Base-by-base conservation (phyloP, 2,329 filamentous ascomycete species). In the Lecanoromycetidae sp. region DNA sequence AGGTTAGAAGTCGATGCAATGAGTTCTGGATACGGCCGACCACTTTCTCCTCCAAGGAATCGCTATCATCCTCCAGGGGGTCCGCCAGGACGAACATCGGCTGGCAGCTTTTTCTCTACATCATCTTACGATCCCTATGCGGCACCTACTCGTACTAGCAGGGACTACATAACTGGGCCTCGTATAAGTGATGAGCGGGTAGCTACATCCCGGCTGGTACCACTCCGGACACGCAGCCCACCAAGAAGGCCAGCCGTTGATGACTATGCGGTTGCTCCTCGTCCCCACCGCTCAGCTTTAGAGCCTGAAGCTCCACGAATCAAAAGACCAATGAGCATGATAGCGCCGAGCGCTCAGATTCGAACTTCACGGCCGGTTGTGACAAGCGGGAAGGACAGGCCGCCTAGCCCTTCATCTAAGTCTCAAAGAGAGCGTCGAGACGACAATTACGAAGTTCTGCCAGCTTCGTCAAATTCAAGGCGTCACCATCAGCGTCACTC, bases 51-150 rank as follows among this genome's bases (percentile, higher is more conserved):
- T 12, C 56, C 56, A 3, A 54, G 57, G 57, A 48, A 51, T 61
- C 51, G 54, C 58, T 46, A 46, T 40, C 64, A 66, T 39, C 63
- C 64, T 23, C 22, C 38, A 22, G 25, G 22, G 20, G 41, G 36
- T 36, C 43, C 43, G 25, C 44, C 44, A 4, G 37, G 36, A 17
- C 62, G 64, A 33, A 60, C 64, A 25, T 68, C 66, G 15, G 67
- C 65, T 5, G 64, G 65, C 30, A 66, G 60, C 37, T 59, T 68
- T 34, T 56, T 61, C 39, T 55, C 61, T 32, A 57, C 53, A 39
- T 59, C 63, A 9, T 58, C 61, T 35, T 57, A 59, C 46, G 63
- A 67, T 41, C 55, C 58, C 4, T 63, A 64, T 44, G 56, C 61
- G 25, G 53, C 56, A 5, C 54, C 58, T 6, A 50, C 58, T 35